phyloP scores from a whole-genome alignment of 306 rosid genomes.

The Glycine latifolia region DNA sequence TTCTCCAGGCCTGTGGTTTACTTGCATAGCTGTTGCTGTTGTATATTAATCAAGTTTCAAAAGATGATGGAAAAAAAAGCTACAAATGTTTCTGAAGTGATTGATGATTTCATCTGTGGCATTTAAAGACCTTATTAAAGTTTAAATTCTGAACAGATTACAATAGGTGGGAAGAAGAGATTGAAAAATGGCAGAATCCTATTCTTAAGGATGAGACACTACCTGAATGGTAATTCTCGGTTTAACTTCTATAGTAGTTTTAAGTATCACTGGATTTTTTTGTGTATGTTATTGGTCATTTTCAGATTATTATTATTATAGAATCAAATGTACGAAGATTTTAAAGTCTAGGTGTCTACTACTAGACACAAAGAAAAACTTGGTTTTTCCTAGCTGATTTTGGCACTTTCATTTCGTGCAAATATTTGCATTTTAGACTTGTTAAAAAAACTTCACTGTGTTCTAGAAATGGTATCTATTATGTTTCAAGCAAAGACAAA shows the following conservation, averaged over 20 bases:
- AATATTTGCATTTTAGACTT: constrained; percentile 26
- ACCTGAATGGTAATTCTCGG: constrained; percentile 84
- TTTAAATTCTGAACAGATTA: constrained; percentile 68
- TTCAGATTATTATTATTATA: not conserved
- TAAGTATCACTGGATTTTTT: not conserved
- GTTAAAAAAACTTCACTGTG: not conserved
- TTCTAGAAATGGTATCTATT: not conserved
- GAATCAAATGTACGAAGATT: constrained; percentile 15
- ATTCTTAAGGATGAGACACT: constrained; percentile 79
- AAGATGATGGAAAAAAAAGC: constrained; percentile 52
- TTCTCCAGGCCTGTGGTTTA: constrained; percentile 47
- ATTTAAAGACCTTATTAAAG: constrained; percentile 37
- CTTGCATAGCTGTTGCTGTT: constrained; percentile 7
- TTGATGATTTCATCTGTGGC: constrained; percentile 6
- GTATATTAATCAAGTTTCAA: constrained; percentile 15
- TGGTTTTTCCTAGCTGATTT: constrained; percentile 28
- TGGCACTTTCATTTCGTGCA: not conserved
- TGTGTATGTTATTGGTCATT: constrained; percentile 4
- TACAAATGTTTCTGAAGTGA: constrained; percentile 31
- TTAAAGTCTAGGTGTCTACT: constrained; percentile 3
- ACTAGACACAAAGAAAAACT: constrained; percentile 7
- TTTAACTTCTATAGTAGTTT: constrained; percentile 18
- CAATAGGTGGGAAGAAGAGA: constrained; percentile 96
- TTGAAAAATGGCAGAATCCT: constrained; percentile 92
- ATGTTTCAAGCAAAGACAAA: not conserved